Evolutionary conservation across 192 early-diverging fungal species (phyloP), one percentile per base, ranked within the genome.

Genomic region (Kappamyces sp.): DNA sequence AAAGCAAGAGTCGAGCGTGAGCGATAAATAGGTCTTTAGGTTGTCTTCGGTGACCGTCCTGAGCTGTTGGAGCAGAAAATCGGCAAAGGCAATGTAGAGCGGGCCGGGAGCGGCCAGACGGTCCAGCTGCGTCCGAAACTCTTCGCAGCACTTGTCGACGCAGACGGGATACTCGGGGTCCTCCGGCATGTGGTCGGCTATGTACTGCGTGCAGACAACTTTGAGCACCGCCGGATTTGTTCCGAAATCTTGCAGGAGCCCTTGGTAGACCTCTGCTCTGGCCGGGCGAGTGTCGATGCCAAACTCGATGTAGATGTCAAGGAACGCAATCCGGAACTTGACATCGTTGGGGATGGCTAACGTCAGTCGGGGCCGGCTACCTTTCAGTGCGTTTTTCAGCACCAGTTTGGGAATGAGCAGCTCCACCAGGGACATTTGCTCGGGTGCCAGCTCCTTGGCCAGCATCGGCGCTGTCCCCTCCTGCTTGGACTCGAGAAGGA

Each of bases 321-420:
- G 49, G 63, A 93, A 88, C 58, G 76, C 69, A 11, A 80, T 69
- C 29, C 91, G 82, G 73, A 97, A 93, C 0, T 69, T 57, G 35
- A 93, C 72, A 47, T 88, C 80, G 33, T 70, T 54, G 2, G 90
- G 86, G 45, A 90, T 83, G 5, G 79, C 73, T 79, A 55, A 62
- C 22, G 34, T 12, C 30, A 50, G 9, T 60, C 49, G 36, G 33
- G 1, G 22, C 54, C 8, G 31, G 6, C 37, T 62, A 83, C 81
- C 81, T 48, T 76, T 64, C 49, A 95, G 84, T 32, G 91, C 94
- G 66, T 91, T 91, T 34, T 74, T 69, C 59, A 78, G 92, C 6
- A 95, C 81, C 29, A 87, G 76, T 46, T 73, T 75, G 0, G 89
- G 86, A 15, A 98, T 77, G 7, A 80, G 78, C 40, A 91, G 84